Base-by-base conservation (phyloP, 1,139 yeast genomes). In the Nematodospora anomalae region DNA sequence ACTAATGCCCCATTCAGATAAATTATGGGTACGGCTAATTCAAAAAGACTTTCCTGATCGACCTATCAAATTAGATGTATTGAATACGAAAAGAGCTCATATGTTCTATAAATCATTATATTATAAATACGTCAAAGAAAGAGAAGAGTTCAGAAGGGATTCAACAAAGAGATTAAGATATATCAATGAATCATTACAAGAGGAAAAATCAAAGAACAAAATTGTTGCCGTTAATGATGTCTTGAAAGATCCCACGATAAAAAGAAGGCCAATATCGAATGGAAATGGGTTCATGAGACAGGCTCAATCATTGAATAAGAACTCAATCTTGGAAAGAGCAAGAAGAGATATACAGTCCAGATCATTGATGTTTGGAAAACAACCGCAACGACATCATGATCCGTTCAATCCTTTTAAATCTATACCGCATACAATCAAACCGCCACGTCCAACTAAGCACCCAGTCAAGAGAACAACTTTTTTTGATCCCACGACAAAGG, bases 1-100 rank as follows among this genome's bases (percentile, higher is more conserved):
- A 22, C 47, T 76, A 10, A 51, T 61, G 4, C 74, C 80, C 10
- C 73, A 69, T 28, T 72, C 76, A 37, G 83, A 77, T 42, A 64
- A 58, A 26, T 46, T 76, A n/a, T 79, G 85, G 85, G 49, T 48
- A 3, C 46, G 47, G 1, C 52, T 76, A 14, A 50, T 78, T 4
- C 60, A 57, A 35, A 66, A 60, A 39, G 81, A 79, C 38, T 79
- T 76, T 47, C 77, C 82, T 4, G 70, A 64, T 35, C 52, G 75
- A 22, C 72, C 73, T 7, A 33, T 28, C 4, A 34, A 42, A 23
- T 29, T 43, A 18, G 41, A 39, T 24, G 36, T 42, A 9, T 28
- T 43, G 12, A 32, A 37, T 6, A 9, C 13, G 12, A 15, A 22
- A 18, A 35, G 37, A 4, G 26, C 35, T 11, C 29, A 34, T 3